Conservation (phyloP, 257 asterid genomes). For the Petrea volubilis region DNA sequence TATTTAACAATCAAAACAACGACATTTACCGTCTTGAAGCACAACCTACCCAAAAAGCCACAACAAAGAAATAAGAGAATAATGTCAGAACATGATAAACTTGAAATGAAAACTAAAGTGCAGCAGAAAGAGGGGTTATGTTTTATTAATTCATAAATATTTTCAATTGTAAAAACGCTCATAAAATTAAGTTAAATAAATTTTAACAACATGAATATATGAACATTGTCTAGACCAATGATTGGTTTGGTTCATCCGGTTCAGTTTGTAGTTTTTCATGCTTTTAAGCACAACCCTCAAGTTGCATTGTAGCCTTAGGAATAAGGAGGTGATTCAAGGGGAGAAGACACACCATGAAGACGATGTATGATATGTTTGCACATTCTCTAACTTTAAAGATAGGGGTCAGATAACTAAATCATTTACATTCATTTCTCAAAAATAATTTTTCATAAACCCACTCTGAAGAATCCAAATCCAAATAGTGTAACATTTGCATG, state of each 20-base stretch:
- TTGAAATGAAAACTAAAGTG: too few species aligned
- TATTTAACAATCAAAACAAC: background rate
- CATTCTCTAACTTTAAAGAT: background rate
- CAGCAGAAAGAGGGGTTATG: too few species aligned
- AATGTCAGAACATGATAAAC: too few species aligned
- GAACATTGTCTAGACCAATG: background rate
- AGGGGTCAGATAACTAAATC: background rate
- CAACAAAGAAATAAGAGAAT: too few species aligned
- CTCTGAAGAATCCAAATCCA: too few species aligned
- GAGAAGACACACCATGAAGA: background rate
- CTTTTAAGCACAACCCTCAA: background rate
- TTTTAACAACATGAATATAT: background rate
- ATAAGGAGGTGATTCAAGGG: background rate
- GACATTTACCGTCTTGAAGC: background rate
- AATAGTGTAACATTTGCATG: too few species aligned
- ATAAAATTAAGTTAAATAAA: too few species aligned
- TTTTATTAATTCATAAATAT: too few species aligned
- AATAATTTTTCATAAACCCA: too few species aligned
- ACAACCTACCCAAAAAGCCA: background rate
- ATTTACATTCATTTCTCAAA: too few species aligned
- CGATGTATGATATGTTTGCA: background rate
- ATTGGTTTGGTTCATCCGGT: background rate
- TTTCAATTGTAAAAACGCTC: too few species aligned
- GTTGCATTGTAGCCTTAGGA: background rate
- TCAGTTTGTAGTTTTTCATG: background rate